Evolutionary conservation across 2,329 filamentous ascomycete genomes (phyloP).

Genomic region (Fusarium sp.): DNA sequence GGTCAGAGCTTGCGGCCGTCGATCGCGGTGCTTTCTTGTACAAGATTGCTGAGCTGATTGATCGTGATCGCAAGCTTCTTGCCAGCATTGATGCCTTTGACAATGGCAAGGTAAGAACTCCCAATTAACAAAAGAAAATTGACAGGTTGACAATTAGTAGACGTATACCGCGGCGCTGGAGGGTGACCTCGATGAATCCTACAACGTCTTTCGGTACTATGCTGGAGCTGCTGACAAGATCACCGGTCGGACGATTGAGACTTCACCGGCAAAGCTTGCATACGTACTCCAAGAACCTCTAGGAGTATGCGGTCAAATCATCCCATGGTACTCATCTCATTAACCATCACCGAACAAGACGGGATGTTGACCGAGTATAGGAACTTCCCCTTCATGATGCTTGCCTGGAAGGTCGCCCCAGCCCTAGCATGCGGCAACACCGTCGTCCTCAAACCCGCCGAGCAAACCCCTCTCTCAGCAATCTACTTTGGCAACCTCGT

Average conservation of each 20-base stretch:
- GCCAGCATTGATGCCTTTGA: constrained; percentile 33
- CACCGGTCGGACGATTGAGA: constrained; percentile 75
- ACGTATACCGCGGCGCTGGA: constrained; percentile 56
- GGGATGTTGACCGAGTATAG: background rate
- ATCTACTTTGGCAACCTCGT: constrained; percentile 72
- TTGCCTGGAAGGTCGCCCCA: constrained; percentile 78
- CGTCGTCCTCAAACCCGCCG: constrained; percentile 68
- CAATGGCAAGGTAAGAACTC: constrained; percentile 33
- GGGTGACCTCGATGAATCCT: constrained; percentile 64
- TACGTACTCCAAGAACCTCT: constrained; percentile 77
- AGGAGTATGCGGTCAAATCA: constrained; percentile 75
- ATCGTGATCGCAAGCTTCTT: constrained; percentile 21
- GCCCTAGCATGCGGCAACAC: constrained; percentile 71
- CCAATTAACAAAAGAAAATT: background rate
- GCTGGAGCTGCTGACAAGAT: constrained; percentile 79
- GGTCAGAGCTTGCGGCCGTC: constrained; percentile 18
- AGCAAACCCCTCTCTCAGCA: constrained; percentile 70
- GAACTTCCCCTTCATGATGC: constrained; percentile 50
- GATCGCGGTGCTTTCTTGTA: constrained; percentile 15
- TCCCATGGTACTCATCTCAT: constrained; percentile 59
- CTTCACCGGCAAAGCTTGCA: constrained; percentile 71
- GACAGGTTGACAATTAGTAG: background rate
- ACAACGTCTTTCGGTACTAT: constrained; percentile 70
- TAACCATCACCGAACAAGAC: fast-evolving
- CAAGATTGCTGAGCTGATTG: constrained; percentile 21